phyloP scores from a whole-genome alignment of 2,329 filamentous ascomycete genomes.

The Scleromitrula shiraiana region DNA sequence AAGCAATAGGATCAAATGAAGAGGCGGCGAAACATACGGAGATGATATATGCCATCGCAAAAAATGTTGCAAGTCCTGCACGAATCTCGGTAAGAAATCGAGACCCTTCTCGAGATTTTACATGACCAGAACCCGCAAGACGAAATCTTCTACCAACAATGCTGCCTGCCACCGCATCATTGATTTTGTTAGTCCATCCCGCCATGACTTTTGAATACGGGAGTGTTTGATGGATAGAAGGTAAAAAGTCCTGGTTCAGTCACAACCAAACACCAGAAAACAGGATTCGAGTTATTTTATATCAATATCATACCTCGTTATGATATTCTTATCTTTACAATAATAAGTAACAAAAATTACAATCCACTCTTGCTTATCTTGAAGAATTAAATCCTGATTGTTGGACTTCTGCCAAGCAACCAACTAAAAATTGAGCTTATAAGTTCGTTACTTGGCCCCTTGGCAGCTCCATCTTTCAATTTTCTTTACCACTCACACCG shows the following conservation, averaged over 20 bases:
- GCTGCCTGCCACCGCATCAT: slow-evolving; percentile 49
- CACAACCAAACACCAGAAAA: background rate
- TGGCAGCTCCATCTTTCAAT: background rate
- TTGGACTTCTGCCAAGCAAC: slow-evolving; percentile 2
- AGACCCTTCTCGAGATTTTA: slow-evolving; percentile 44
- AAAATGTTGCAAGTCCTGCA: slow-evolving; percentile 68
- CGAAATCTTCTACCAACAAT: slow-evolving; percentile 66
- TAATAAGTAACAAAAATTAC: slow-evolving; percentile 4
- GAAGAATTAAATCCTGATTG: no score
- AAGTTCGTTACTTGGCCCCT: slow-evolving; percentile 1
- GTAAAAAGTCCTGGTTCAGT: background rate
- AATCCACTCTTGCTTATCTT: slow-evolving; percentile 3
- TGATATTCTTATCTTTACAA: slow-evolving; percentile 4
- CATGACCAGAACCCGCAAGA: slow-evolving; percentile 75
- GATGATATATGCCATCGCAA: slow-evolving; percentile 68
- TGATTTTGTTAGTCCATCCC: slow-evolving; percentile 16
- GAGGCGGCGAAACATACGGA: slow-evolving; percentile 48
- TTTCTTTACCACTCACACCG: background rate
- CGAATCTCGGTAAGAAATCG: slow-evolving; percentile 78
- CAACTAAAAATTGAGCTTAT: background rate
- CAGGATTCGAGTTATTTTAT: background rate
- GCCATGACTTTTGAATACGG: slow-evolving; percentile 1
- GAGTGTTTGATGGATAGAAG: no score
- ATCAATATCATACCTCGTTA: no score
- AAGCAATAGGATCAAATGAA: no score